These are phyloP conservation scores for Phoma herbarum DNA, from an alignment of 2,329 filamentous ascomycete species.

Conservation along the genomic window DNA sequence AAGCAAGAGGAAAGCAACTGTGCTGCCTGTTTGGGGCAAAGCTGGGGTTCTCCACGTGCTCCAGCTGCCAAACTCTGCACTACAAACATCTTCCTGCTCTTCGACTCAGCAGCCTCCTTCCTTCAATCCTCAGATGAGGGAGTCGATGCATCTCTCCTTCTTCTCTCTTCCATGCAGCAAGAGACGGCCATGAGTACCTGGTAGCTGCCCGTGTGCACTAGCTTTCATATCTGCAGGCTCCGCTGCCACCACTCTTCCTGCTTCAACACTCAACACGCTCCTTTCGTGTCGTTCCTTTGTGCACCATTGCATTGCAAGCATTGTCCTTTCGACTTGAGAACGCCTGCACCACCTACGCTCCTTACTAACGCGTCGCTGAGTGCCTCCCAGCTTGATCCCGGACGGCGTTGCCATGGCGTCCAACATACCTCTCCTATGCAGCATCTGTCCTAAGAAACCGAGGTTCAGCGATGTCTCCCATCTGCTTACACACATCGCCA, in stretches of 20 bases:
- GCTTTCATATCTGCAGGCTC: slow-evolving; percentile 35
- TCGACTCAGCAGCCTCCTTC: slow-evolving; percentile 33
- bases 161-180: slow-evolving; percentile 5
- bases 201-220: slow-evolving; percentile 31
- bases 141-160: slow-evolving; percentile 16
- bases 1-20: slow-evolving; percentile 69
- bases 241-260: slow-evolving; percentile 45
- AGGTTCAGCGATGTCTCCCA: slow-evolving; percentile 91
- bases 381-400: neutral
- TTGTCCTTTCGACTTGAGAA: slow-evolving; percentile 37
- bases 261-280: slow-evolving; percentile 46
- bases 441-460: slow-evolving; percentile 80
- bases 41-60: slow-evolving; percentile 44
- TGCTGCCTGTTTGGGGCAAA: slow-evolving; percentile 42
- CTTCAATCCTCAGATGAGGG: slow-evolving; percentile 24
- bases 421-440: slow-evolving; percentile 76
- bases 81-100: slow-evolving; percentile 41
- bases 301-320: slow-evolving; percentile 38
- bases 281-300: slow-evolving; percentile 45
- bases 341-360: slow-evolving; percentile 33
- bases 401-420: slow-evolving; percentile 47
- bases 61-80: slow-evolving; percentile 35
- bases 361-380: slow-evolving; percentile 29
- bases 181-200: slow-evolving; percentile 36
- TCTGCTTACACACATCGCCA: slow-evolving; percentile 88